Evolutionary conservation across 176 grass and related monocot genomes (phyloP), one percentile per base, ranked within the genome.

Genomic region (Areca catechu): DNA sequence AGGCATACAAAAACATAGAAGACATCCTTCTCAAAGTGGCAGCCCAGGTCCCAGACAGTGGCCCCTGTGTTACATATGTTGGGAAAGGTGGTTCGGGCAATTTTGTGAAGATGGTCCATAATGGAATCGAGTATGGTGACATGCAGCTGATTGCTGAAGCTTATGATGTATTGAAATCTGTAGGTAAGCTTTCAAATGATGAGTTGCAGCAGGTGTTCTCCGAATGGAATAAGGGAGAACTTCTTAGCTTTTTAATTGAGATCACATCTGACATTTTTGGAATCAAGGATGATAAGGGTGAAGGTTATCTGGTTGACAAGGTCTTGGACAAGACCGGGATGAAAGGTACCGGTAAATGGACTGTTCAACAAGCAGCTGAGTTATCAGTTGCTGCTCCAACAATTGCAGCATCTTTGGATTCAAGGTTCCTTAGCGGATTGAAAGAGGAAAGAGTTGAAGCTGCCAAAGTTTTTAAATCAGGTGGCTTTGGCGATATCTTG

Each of bases 91-190:
- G 61, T 24, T 63, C 61, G 3, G 61, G 61, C 20, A 63, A 63
- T 63, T 63, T 63, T 24, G 61, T 63, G 17, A 63, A 63, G 47
- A 63, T 63, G 61, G 3, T 63, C 19, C 61, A 63, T 14, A 63
- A 63, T 10, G 61, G 61, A 22, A 63, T 63, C 5, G 61, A 63
- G 47, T 63, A 63, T 50, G 61, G 61, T 15, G 61, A 63, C 61
- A 63, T 63, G 61, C 61, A 63, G 15, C 43, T 63, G 61, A 63
- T 63, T 50, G 61, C 61, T n/a, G 61, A 63, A 50, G 61, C 47
- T 50, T 63, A 63, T 9, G 61, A 63, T 63, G 61, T 63, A 23
- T 22, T 63, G 20, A 63, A 24, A 18, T 63, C 61, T 16, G 61
- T 63, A 15, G 61, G 61, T 7, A 63, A 50, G 47, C 61, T 63